These are phyloP conservation scores for Mrakia gelida DNA, from an alignment of 768 basidiomycete genomes.

Conservation along the genomic window DNA sequence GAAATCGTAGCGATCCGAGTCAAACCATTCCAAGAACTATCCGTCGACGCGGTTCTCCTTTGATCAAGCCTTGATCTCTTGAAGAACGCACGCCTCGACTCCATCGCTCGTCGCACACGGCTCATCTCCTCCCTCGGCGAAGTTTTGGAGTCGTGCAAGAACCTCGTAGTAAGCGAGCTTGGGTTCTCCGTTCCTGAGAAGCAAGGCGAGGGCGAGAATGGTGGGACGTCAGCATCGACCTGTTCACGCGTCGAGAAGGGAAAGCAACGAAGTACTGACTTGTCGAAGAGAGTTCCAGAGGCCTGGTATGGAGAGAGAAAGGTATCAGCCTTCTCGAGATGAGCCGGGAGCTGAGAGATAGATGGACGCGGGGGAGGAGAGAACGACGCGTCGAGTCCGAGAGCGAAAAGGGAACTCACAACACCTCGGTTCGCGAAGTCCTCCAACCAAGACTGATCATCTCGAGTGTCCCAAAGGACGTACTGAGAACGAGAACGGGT, in stretches of 20 bases:
- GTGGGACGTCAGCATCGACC: too few relatives aligned
- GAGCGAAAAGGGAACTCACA: background rate
- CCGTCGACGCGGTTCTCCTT: too few relatives aligned
- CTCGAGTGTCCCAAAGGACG: constrained; percentile 30
- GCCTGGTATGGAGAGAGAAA: too few relatives aligned
- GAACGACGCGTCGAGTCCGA: background rate
- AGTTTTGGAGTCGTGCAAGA: constrained; percentile 24
- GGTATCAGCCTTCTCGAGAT: background rate
- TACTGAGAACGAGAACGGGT: background rate
- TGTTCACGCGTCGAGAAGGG: too few relatives aligned
- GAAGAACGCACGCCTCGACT: background rate
- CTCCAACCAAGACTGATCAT: constrained; percentile 29
- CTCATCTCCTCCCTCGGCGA: constrained; percentile 25
- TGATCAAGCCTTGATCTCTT: background rate
- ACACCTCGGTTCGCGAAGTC: constrained; percentile 14
- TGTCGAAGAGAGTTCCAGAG: background rate
- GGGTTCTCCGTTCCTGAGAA: constrained; percentile 27
- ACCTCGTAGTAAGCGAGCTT: constrained; percentile 33
- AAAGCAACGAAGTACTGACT: background rate
- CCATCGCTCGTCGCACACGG: constrained; percentile 20
- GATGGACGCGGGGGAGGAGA: too few relatives aligned
- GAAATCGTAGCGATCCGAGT: too few relatives aligned
- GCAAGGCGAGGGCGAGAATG: background rate
- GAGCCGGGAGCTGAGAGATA: too few relatives aligned
- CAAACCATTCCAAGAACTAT: too few relatives aligned